Percentiles rank a stretch among this genome's conserved stretches.
Conservation (phyloP, 345 rosid genomes). For the Ceriops zippeliana region DNA sequence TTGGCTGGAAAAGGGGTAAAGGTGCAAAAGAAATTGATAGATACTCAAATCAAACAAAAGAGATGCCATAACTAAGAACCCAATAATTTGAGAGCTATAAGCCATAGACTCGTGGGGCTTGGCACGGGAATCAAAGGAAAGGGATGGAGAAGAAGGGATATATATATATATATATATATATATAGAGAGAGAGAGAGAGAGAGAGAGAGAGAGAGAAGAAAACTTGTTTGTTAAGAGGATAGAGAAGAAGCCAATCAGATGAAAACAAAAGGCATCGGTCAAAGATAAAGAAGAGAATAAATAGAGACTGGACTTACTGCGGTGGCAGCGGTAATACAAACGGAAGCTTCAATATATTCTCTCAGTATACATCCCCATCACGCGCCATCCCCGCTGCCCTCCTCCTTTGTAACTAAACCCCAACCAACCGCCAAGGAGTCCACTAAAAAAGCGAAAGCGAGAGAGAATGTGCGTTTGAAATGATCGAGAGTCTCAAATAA, state of each 20-base stretch:
- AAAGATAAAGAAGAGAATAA: conserved; percentile 3
- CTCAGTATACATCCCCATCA: conserved; percentile 1
- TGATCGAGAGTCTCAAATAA: too few species aligned
- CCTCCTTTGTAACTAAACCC: neutral
- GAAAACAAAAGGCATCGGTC: conserved; percentile 14
- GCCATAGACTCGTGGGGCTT: neutral
- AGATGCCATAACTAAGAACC: neutral
- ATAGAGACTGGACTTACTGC: conserved; percentile 1
- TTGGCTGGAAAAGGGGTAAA: neutral
- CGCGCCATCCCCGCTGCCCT: neutral
- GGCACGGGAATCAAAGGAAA: conserved; percentile 1
- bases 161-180: neutral
- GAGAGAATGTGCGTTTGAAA: too few species aligned
- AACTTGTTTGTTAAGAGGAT: neutral
- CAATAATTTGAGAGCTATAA: conserved; percentile 2
- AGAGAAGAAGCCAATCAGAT: conserved; percentile 15
- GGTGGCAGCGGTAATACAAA: neutral
- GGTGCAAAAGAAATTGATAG: neutral
- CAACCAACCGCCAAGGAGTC: neutral
- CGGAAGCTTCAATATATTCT: neutral
- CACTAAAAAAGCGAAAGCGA: too few species aligned
- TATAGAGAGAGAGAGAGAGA: neutral
- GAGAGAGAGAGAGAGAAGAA: neutral
- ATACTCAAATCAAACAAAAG: neutral
- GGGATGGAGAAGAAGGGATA: neutral